These are phyloP conservation scores for Tilletia horrida DNA, from an alignment of 1,284 basidiomycete genomes.

Conservation along the genomic window DNA sequence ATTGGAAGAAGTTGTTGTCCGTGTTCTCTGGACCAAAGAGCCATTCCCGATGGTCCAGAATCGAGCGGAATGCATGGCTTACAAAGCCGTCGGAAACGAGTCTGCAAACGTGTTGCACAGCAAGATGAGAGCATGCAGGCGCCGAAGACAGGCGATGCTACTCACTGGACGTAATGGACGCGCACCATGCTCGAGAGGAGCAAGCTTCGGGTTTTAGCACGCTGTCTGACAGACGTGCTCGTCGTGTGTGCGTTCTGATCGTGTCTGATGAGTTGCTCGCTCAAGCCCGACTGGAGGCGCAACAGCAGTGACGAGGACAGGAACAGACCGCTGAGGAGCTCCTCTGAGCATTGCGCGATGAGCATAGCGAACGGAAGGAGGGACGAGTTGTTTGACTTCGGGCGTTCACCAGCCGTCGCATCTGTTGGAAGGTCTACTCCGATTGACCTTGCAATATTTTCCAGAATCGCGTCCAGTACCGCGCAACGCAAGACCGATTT, in stretches of 20 bases:
- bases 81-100: background rate
- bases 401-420: too few species aligned
- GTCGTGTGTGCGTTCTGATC: background rate
- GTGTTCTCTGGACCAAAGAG: slow-evolving; percentile 6
- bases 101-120: background rate
- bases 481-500: slow-evolving; percentile 28
- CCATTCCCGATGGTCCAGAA: background rate
- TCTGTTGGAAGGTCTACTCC: background rate
- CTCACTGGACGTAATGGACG: background rate
- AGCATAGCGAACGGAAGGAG: slow-evolving; percentile 27
- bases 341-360: slow-evolving; percentile 34
- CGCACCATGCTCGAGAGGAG: background rate
- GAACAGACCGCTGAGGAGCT: slow-evolving; percentile 24
- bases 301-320: slow-evolving; percentile 30
- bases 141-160: background rate
- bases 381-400: background rate
- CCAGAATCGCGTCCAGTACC: slow-evolving; percentile 24
- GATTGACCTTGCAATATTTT: slow-evolving; percentile 20
- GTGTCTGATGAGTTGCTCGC: background rate
- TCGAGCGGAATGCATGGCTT: background rate
- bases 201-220: background rate
- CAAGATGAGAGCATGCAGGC: background rate
- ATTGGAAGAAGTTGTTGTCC: slow-evolving; percentile 37
- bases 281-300: background rate
- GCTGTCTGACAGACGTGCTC: background rate